Base-by-base conservation (phyloP, 2,329 filamentous ascomycete species). In the Cytospora piceicola region DNA sequence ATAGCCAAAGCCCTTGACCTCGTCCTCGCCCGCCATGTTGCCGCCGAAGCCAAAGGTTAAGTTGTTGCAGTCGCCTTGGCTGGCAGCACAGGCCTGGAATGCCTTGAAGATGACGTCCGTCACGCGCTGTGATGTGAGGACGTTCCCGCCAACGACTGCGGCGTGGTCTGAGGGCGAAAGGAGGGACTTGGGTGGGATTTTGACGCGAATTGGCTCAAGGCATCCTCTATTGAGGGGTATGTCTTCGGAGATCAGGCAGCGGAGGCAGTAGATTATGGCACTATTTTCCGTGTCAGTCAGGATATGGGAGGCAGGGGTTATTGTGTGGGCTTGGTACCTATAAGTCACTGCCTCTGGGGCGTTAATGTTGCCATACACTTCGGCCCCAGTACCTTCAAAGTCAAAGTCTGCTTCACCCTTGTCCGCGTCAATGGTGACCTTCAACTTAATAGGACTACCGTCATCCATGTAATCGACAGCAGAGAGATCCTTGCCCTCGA, bases 161-260 rank as follows among this genome's bases (percentile, higher is more conserved):
- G 92, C 91, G 57, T 88, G 88, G 73, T 90, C 88, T 0, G 88
- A 90, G 0, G 92, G 92, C 0, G 86, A 89, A 36, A 96, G 84
- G 74, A 95, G 90, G 14, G 86, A 90, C 69, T 87, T 86, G 9
- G 87, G 84, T 0, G 92, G 90, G 59, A 94, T 93, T 56, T 82
- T 81, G 73, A 95, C 90, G 62, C 87, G 83, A 71, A 95, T 91
- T 0, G 92, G 92, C 58, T 86, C 86, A 3, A 95, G 81, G 69
- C 92, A 96, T 69, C 92, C 92, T 77, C 96, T 92, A 78, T 96
- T 96, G 4, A 96, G 83, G 0, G 92, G 93, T 17, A 96, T 94
- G 70, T 94, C 91, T 69, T 92, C 87, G 46, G 85, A 88, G 71
- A 96, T 93, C 65, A 96, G 83, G 72, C 89, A 92, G 55, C 92